Evolutionary conservation across 306 rosid genomes (phyloP).

Genomic region (Herpetospermum pedunculosum): DNA sequence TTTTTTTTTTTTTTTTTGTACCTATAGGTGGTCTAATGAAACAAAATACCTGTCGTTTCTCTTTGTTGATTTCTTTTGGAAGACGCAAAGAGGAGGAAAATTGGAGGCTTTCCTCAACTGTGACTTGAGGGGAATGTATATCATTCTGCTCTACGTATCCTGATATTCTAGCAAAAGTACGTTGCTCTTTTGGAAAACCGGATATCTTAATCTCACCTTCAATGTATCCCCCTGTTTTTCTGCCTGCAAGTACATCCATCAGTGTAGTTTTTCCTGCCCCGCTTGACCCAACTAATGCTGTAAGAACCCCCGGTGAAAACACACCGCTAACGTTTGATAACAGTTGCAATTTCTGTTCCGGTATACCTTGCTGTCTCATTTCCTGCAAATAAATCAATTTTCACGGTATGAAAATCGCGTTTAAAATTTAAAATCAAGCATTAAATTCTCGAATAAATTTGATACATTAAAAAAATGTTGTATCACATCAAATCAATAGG

Average conservation of each 20-base stretch:
- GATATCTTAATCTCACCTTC: constrained; percentile 78
- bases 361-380: constrained; percentile 56
- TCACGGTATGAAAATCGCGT: too few relatives aligned
- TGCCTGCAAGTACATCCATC: constrained; percentile 93
- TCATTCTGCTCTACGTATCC: constrained; percentile 95
- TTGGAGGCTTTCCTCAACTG: constrained; percentile 71
- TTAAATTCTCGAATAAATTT: too few relatives aligned
- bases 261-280: constrained; percentile 95
- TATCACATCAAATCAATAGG: too few relatives aligned
- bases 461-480: too few relatives aligned
- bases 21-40: too few relatives aligned
- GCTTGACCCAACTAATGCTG: constrained; percentile 87
- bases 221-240: constrained; percentile 87
- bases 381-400: constrained; percentile 35
- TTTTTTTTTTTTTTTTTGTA: too few relatives aligned
- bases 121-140: constrained; percentile 90
- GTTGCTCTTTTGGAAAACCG: constrained; percentile 71
- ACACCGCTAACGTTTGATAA: constrained; percentile 72
- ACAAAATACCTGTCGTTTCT: constrained; percentile 45
- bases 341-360: constrained; percentile 60
- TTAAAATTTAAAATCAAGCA: too few relatives aligned
- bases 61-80: constrained; percentile 51
- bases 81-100: constrained; percentile 87
- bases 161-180: constrained; percentile 70
- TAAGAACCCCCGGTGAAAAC: constrained; percentile 86